Base-by-base conservation (phyloP, 108 stramenopile genomes). In the Aurantiochytrium sp. region DNA sequence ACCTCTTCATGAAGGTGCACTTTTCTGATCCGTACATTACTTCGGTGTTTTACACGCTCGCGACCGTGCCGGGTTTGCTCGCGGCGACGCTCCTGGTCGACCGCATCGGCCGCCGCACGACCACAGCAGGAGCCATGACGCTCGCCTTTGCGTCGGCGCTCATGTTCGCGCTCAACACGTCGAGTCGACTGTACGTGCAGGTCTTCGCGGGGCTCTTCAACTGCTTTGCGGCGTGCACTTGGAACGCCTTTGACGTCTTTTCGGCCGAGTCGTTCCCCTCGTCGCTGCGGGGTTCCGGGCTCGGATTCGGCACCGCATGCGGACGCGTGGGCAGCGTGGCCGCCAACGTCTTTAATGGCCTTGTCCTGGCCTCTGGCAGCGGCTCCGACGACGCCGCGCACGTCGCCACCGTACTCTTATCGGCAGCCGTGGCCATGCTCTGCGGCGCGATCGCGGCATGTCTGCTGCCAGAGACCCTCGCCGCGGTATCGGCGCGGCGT, bases 21-120 rank as follows among this genome's bases (percentile, higher is more conserved):
- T 81, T 81, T 81, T 81, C 73, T 41, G 73, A 81, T 30, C 73
- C 73, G 12, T 81, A 81, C 45, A 41, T 81, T 27, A 81, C 73
- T 15, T 81, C 73, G 50, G 73, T 81, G 19, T 81, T 81, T 3
- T 81, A 81, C 73, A 81, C 73, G 6, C 27, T 81, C 12, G 73
- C 73, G 36, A 81, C 73, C 6, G 39, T 81, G 12, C 73, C 73
- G 0, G 73, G 73, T 12, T 24, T 81, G 50, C 42, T 81, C 45
- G 45, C 17, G 12, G 73, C 73, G 10, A 48, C 45, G 12, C n/a
- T 81, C 24, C 32, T 3, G 27, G 42, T 81, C 10, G 73, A 81
- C 45, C 73, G 73, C 1, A 6, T 81, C 30, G 73, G 73, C 17
- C 73, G 73, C 39, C 39, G 45, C 27, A 42, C 39, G 32, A 81